Base-by-base conservation (phyloP, 2,329 filamentous ascomycete species). In the Fusarium sp. region DNA sequence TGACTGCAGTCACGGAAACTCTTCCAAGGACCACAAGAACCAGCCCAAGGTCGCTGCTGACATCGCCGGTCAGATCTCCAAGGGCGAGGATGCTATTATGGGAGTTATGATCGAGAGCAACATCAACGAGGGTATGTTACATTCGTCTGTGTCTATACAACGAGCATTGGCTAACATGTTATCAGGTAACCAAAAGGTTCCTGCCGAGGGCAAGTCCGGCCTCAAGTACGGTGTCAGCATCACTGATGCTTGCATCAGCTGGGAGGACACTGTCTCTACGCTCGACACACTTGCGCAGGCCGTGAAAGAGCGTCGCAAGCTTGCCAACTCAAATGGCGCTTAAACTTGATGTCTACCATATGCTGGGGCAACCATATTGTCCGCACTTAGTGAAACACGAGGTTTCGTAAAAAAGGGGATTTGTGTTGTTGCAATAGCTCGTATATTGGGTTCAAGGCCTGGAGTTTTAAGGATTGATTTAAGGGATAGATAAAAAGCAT, bases 31-130 rank as follows among this genome's bases (percentile, higher is more conserved):
- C 83, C 95, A 98, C 87, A 94, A 90, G 84, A 99, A 98, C 82
- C 96, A 99, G 83, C 95, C 95, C 73, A 94, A 95, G 86, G 96
- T 99, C 22, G 95, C 94, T 6, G 90, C 89, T 53, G 88, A 86
- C 14, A 81, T 99, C 61, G 94, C 93, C 3, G 90, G 92, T 77
- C 96, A 99, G 83, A 92, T 99, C 65, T 87, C 91, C 58, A 89
- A 87, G 62, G 96, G 96, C 38, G 95, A 98, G 84, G 87, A 88
- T 5, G 91, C 86, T 51, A 96, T 99, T 77, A 95, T 98, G 89
- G 96, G 96, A 76, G 93, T 98, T 65, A 99, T 99, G 96, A 97
- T 99, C 77, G 96, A 99, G 86, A 97, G 93, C 81, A 93, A 98
- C 81, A 97, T 98, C 83, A 92, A 95, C 77, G 95, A 98, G 84